Conservation (phyloP, 2,329 filamentous ascomycete species). For the Neopestalotiopsis sp. region DNA sequence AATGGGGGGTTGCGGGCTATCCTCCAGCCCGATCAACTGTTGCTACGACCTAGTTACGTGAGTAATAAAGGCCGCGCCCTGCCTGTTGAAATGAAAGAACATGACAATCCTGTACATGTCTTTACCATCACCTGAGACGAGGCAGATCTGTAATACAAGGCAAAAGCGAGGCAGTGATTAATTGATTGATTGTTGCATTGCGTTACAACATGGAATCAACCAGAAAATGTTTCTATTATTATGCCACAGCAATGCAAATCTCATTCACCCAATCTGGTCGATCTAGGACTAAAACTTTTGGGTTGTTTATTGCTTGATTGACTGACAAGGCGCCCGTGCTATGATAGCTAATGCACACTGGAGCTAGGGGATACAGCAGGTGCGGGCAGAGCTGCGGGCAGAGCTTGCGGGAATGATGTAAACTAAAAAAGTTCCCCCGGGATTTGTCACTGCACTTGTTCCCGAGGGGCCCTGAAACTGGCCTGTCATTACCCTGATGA, state of each 20-base stretch:
- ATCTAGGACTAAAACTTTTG: too few species aligned
- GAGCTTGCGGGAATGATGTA: constrained; percentile 11
- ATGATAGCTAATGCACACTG: background rate
- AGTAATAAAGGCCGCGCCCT: too few species aligned
- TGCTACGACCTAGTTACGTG: background rate
- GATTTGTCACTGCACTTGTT: constrained; percentile 8
- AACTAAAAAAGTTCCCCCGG: constrained; percentile 3
- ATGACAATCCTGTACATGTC: too few species aligned
- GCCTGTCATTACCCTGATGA: background rate
- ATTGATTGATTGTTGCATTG: background rate
- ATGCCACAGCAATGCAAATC: background rate
- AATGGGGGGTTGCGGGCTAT: background rate
- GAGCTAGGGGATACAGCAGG: background rate
- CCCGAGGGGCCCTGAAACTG: background rate
- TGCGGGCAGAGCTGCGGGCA: constrained; percentile 1
- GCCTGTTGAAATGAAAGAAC: too few species aligned
- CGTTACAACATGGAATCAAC: background rate
- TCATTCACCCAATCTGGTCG: too few species aligned
- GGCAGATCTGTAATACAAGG: background rate
- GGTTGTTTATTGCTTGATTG: background rate
- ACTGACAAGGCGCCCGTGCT: background rate
- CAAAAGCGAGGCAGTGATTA: background rate
- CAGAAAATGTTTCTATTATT: background rate
- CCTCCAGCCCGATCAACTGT: background rate
- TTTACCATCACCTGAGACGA: background rate